Percentiles rank a stretch among this genome's conserved stretches.
phyloP scores from a whole-genome alignment of 331 rosid species.

The Quercus phellos region DNA sequence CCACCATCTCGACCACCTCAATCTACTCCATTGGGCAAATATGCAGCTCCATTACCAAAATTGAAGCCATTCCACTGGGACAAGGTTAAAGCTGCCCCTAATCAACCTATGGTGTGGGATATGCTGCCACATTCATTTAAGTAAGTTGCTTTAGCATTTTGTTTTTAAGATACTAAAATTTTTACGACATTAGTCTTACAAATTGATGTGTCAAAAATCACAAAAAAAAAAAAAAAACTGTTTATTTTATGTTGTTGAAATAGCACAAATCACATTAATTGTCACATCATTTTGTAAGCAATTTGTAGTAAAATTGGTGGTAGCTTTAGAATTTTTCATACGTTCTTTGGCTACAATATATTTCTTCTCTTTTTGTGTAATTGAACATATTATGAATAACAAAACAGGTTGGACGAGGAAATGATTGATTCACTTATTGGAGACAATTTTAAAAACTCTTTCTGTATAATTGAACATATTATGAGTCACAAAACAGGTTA shows the following conservation, averaged over 20 bases:
- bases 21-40: constrained; percentile 65
- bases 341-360: not conserved
- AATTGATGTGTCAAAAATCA: too few relatives aligned
- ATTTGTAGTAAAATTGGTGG: too few relatives aligned
- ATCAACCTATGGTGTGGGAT: constrained; percentile 93
- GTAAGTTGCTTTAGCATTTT: constrained; percentile 40
- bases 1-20: constrained; percentile 65
- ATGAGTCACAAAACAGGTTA: constrained; percentile 50
- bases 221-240: too few relatives aligned
- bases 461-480: not conserved
- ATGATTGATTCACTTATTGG: constrained; percentile 97
- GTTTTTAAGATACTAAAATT: too few relatives aligned
- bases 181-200: too few relatives aligned
- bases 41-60: constrained; percentile 70
- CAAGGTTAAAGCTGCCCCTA: constrained; percentile 90
- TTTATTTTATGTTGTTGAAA: too few relatives aligned
- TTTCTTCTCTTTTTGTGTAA: not conserved
- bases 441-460: constrained; percentile 54
- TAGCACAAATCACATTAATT: too few relatives aligned
- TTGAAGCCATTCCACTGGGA: constrained; percentile 98
- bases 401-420: constrained; percentile 83
- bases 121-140: constrained; percentile 89
- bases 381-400: constrained; percentile 16
- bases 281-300: too few relatives aligned
- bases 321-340: too few relatives aligned